These are phyloP conservation scores for Cladophialophora immunda DNA, from an alignment of 2,329 filamentous ascomycete genomes.

Conservation along the genomic window DNA sequence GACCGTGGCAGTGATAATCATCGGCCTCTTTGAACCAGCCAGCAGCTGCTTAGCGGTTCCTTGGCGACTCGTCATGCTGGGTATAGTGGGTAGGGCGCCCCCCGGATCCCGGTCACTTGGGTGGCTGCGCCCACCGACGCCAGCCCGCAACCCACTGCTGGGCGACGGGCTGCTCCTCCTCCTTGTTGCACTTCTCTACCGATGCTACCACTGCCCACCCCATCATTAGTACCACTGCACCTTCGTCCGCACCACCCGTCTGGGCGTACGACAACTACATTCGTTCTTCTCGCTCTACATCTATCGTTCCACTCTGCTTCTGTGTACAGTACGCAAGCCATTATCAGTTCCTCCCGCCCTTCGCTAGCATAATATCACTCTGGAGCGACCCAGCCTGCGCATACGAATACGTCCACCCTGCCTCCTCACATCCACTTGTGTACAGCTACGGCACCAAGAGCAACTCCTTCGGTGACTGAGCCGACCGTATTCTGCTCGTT, in stretches of 20 bases:
- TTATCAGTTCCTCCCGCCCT: background rate
- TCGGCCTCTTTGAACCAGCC: background rate
- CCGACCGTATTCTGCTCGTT: background rate
- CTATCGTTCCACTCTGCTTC: slow-evolving; percentile 9
- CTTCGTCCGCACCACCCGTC: slow-evolving; percentile 14
- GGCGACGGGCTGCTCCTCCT: slow-evolving; percentile 1
- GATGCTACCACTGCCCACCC: background rate
- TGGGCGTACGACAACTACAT: slow-evolving; percentile 15
- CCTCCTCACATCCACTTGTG: background rate
- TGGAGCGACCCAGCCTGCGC: background rate
- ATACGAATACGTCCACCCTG: background rate
- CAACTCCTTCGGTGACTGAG: background rate
- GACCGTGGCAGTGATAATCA: slow-evolving; percentile 5
- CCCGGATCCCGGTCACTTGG: background rate
- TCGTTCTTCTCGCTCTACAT: slow-evolving; percentile 12
- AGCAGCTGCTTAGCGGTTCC: background rate
- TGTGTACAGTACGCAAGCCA: slow-evolving; percentile 3
- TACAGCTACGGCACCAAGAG: background rate
- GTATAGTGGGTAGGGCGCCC: background rate
- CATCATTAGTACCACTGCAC: slow-evolving; percentile 5
- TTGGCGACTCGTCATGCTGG: slow-evolving; percentile 7
- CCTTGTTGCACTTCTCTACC: slow-evolving; percentile 15
- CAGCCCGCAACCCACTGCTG: background rate
- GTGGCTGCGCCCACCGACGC: slow-evolving; percentile 19
- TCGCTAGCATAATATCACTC: background rate